phyloP scores from a whole-genome alignment of 2,329 filamentous ascomycete genomes.

The Fusarium subglutinans region DNA sequence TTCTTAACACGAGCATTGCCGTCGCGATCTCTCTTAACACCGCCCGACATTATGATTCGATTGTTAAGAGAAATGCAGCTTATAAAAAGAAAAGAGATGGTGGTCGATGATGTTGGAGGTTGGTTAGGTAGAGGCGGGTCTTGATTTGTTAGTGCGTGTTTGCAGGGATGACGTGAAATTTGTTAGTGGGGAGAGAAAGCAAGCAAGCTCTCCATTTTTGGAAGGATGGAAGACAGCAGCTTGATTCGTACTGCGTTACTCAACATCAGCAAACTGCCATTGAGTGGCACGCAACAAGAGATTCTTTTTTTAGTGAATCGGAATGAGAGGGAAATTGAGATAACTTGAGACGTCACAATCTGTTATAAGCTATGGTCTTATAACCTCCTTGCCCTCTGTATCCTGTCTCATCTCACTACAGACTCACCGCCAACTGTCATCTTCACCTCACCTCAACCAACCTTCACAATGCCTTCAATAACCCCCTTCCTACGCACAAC shows the following conservation, averaged over 20 bases:
- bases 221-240: slow-evolving; percentile 19
- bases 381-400: neutral
- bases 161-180: slow-evolving; percentile 40
- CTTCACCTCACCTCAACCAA: slow-evolving; percentile 20
- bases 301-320: neutral
- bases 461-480: slow-evolving; percentile 36
- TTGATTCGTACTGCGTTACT: slow-evolving; percentile 11
- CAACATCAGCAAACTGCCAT: slow-evolving; percentile 17
- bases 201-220: slow-evolving; percentile 28
- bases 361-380: slow-evolving; percentile 25
- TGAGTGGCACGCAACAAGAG: slow-evolving; percentile 18
- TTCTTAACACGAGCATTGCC: slow-evolving; percentile 58
- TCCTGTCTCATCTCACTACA: slow-evolving; percentile 9
- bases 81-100: neutral
- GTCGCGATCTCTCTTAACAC: slow-evolving; percentile 47
- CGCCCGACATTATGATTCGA: slow-evolving; percentile 15
- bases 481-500: slow-evolving; percentile 45
- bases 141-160: slow-evolving; percentile 32
- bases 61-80: neutral
- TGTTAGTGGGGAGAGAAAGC: neutral
- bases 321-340: neutral
- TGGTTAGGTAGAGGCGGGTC: slow-evolving; percentile 34
- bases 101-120: slow-evolving; percentile 33
- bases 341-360: neutral
- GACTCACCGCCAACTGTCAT: slow-evolving; percentile 42